These are phyloP conservation scores for Ceratocystis colombiana DNA, from an alignment of 2,329 filamentous ascomycete species.

Conservation along the genomic window DNA sequence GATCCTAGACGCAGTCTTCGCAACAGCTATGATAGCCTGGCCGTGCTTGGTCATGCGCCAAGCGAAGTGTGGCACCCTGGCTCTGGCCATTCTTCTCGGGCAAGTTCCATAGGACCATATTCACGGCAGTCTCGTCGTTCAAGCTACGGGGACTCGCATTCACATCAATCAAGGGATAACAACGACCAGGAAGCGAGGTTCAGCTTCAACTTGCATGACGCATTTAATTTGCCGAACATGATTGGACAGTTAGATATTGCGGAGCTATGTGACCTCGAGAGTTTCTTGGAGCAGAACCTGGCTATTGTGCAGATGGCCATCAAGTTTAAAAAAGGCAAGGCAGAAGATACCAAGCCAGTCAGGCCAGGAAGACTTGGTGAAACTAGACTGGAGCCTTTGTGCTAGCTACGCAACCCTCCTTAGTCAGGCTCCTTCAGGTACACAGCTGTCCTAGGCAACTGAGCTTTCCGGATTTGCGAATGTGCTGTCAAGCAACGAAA, in stretches of 20 bases:
- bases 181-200: background rate
- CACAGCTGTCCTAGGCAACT: too few species aligned
- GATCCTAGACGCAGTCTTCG: background rate
- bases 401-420: background rate
- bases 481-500: too few species aligned
- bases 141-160: background rate
- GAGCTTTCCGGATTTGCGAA: too few species aligned
- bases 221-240: background rate
- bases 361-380: background rate
- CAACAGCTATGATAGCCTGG: background rate
- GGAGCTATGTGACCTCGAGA: constrained; percentile 4
- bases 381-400: background rate
- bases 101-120: background rate
- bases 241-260: background rate
- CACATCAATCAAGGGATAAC: background rate
- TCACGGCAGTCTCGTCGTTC: background rate
- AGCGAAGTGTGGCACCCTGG: background rate
- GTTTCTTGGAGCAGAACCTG: background rate
- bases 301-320: constrained; percentile 4
- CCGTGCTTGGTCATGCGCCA: background rate
- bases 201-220: background rate
- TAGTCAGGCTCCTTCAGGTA: too few species aligned
- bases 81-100: background rate
- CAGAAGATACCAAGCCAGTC: background rate
- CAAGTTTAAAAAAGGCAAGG: background rate